Evolutionary conservation across 345 rosid species (phyloP), one percentile per base, ranked within the genome.

Genomic region (Balakata baccata): DNA sequence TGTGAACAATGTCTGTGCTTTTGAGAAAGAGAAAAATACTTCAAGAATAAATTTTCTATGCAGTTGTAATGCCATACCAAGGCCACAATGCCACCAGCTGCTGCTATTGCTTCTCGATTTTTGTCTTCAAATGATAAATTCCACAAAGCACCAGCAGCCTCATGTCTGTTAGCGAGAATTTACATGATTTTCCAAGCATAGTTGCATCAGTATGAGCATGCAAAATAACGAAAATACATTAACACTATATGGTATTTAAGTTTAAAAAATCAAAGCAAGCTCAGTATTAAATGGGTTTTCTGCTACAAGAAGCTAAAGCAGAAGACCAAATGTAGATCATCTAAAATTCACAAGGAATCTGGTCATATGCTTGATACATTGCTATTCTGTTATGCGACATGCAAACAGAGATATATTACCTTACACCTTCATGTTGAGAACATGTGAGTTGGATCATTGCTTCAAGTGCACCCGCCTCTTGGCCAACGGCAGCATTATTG

Each of bases 121-220:
- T 47, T 78, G 76, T 78, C 86, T 73, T 83, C 84, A 70, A 83
- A 78, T 49, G 84, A 80, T 64, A 83, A 75, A 59, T 83, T 83
- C 86, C 86, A 80, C 46, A 80, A 73, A 49, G 86, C 84, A 73
- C 86, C 86, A 53, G 84, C 82, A 39, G 84, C 84, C 74, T 83
- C 84, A 47, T 80, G 82, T 78, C 86, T 81, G 71, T 75, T 25
- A 57, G 29, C 5, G 38, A 68, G 45, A 23, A 52, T 60, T 38
- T 23, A 75, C 34, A 52, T 69, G 69, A 41, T 69, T 39, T 46
- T 18, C 20, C 45, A 9, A 0, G 22, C 17, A 17, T 41, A 45
- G 18, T n/a, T 57, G 65, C 64, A 62, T 49, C 23, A 57, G 60
- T 13, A 50, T 11, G 18, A 54, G 50, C 47, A 6, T 50, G 59